A percentile compares a stretch with the other conserved stretches of the same genome.
Conservation (phyloP, 2,329 filamentous ascomycete species). For the Thelonectria rubi region DNA sequence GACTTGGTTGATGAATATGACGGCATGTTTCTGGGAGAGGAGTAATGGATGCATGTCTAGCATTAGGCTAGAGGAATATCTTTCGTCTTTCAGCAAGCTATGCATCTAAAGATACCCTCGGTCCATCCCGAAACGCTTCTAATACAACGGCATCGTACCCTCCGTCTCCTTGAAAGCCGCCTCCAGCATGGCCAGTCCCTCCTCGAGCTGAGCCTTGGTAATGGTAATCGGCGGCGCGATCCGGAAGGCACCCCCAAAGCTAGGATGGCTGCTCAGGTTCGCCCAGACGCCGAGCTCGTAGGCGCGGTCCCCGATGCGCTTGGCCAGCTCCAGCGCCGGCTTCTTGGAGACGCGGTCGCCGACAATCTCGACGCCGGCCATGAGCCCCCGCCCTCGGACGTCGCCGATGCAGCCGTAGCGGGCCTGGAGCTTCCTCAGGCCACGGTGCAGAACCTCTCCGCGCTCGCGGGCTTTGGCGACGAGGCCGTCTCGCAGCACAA, state of each 20-base stretch:
- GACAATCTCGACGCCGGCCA: conserved; percentile 68
- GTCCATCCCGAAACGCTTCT: no score
- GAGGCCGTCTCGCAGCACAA: conserved; percentile 65
- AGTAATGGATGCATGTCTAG: neutral
- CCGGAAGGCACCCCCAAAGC: conserved; percentile 65
- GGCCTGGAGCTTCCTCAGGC: conserved; percentile 55
- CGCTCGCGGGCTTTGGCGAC: conserved; percentile 54
- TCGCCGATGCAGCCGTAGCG: conserved; percentile 71
- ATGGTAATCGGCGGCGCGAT: conserved; percentile 70
- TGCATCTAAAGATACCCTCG: neutral
- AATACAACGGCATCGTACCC: conserved; percentile 19
- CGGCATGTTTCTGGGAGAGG: conserved; percentile 4
- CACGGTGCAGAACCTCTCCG: conserved; percentile 57
- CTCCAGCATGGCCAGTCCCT: conserved; percentile 65
- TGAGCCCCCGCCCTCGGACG: conserved; percentile 66
- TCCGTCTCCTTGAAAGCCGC: conserved; percentile 44
- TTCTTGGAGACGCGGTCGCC: conserved; percentile 57
- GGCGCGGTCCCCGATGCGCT: conserved; percentile 56
- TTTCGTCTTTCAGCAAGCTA: no score
- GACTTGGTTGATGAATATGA: conserved; percentile 19
- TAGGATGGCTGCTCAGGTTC: conserved; percentile 63
- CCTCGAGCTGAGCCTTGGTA: conserved; percentile 57
- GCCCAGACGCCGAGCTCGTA: conserved; percentile 64
- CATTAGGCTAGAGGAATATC: no score
- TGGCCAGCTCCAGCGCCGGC: conserved; percentile 58